Base-by-base conservation (phyloP, 495 filamentous ascomycete species). In the Daldinia childiae region DNA sequence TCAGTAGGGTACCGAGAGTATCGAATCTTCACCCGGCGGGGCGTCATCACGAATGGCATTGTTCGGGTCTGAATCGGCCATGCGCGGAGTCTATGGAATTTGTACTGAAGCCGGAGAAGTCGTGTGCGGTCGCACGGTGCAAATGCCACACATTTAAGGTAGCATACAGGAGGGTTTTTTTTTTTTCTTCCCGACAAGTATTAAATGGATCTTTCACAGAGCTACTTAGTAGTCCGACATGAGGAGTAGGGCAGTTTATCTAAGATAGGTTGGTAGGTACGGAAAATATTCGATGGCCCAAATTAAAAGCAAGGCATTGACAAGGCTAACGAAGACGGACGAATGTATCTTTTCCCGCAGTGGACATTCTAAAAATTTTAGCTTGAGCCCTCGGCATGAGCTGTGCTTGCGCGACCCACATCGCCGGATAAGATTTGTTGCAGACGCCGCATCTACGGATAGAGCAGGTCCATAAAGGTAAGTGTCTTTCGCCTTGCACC, bases 41-140 rank as follows among this genome's bases (percentile, higher is more conserved):
- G 78, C 72, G 72, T 79, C 76, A 74, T 86, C 82, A 27, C 77
- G 82, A 70, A 83, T 83, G 57, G 79, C 85, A 86, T 88, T 80
- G 72, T 83, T 80, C 72, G 78, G 78, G 70, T 82, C 82, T 70
- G 83, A 79, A 76, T 83, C 80, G 77, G 84, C 86, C 86, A 88
- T 88, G 78, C 82, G 82, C 72, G 76, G 76, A 68, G 67, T 58
- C 74, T 73, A 60, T 67, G 58, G 52, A 56, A 73, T 70, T 62
- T 75, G 75, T 64, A 56, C 62, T 50, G 63, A 59, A 66, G 21
- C 63, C 65, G 59, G 55, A 66, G 27, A 32, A 45, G 26, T 72
- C 14, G 51, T 71, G 62, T 58, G 62, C 71, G 66, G 66, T 69
- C 66, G 71, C 71, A 73, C 65, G 71, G 66, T 63, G 61, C 65